phyloP scores from a whole-genome alignment of 2,329 filamentous ascomycete species.

The Pseudogymnoascus sp. region DNA sequence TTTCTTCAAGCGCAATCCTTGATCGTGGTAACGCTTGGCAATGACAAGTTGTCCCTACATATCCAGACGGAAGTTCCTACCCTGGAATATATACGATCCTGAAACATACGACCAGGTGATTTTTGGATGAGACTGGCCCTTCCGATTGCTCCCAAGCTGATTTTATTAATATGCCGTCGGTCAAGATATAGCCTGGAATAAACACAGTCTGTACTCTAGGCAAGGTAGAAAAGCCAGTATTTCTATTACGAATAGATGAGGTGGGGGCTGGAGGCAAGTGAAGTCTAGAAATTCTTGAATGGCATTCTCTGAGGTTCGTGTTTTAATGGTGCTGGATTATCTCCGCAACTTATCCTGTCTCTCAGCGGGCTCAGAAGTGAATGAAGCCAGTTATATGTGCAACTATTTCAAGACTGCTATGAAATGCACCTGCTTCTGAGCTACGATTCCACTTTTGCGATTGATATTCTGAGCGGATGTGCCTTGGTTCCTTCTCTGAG shows the following conservation, averaged over 20 bases:
- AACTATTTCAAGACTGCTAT: neutral
- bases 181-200: neutral
- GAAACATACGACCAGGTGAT: too few species aligned
- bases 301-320: neutral
- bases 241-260: neutral
- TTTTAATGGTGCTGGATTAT: neutral
- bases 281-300: neutral
- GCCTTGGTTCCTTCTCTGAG: neutral
- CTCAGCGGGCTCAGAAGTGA: neutral
- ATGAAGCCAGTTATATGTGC: neutral
- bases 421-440: neutral
- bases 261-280: neutral
- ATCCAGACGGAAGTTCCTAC: too few species aligned
- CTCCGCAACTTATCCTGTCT: neutral
- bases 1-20: too few species aligned
- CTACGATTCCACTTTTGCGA: neutral
- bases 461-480: neutral
- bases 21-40: too few species aligned
- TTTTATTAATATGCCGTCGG: too few species aligned
- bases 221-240: neutral
- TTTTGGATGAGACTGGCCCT: too few species aligned
- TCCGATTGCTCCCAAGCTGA: too few species aligned
- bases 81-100: too few species aligned
- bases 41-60: too few species aligned
- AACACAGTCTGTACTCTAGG: neutral